phyloP scores from a whole-genome alignment of 1,284 basidiomycete species.

The Coniferiporia weirii region DNA sequence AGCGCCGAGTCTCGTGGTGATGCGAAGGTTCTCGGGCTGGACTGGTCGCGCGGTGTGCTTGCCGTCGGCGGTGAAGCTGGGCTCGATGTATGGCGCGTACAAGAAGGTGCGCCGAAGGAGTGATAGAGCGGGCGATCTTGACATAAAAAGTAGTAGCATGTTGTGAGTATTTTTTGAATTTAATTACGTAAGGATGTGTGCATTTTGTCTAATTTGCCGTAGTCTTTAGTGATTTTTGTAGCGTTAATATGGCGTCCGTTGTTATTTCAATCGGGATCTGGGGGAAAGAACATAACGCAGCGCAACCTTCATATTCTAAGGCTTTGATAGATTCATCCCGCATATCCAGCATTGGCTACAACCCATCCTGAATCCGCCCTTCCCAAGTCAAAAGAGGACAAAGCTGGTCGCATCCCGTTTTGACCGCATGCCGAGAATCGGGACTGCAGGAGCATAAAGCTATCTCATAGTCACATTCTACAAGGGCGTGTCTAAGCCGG shows the following conservation, averaged over 20 bases:
- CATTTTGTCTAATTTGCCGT: neutral
- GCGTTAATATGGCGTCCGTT: neutral
- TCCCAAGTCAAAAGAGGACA: too few relatives aligned
- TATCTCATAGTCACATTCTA: too few relatives aligned
- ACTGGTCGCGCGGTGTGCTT: constrained; percentile 71
- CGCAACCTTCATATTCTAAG: too few relatives aligned
- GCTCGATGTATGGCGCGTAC: constrained; percentile 71
- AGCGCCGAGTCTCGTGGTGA: constrained; percentile 31
- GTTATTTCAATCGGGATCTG: neutral
- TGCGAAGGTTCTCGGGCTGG: constrained; percentile 65
- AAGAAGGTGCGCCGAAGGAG: constrained; percentile 19
- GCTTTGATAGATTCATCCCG: too few relatives aligned
- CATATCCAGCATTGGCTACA: too few relatives aligned
- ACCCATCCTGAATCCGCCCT: too few relatives aligned
- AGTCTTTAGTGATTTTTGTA: neutral
- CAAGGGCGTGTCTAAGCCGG: too few relatives aligned
- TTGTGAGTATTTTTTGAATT: neutral
- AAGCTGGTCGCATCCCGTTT: too few relatives aligned
- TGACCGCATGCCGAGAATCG: too few relatives aligned
- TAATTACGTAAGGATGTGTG: neutral
- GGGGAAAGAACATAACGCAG: too few relatives aligned
- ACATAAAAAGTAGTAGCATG: neutral
- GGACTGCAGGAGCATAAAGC: too few relatives aligned
- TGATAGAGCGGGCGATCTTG: neutral
- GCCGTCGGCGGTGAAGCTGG: constrained; percentile 83